These are phyloP conservation scores for Mycena maculata DNA, from an alignment of 768 basidiomycete species.

Conservation along the genomic window DNA sequence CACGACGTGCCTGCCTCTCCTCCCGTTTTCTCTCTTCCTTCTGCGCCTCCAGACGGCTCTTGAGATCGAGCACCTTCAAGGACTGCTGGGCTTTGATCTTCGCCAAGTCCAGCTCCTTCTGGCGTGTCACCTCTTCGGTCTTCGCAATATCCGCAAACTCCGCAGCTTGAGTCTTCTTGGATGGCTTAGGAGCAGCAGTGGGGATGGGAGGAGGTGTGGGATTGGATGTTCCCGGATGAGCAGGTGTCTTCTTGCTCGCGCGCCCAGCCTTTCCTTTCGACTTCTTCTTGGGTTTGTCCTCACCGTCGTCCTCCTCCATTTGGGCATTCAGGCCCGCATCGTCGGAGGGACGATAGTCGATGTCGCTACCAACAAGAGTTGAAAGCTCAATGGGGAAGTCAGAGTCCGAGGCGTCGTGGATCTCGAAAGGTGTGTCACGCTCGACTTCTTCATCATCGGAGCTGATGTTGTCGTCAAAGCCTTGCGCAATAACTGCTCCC, in stretches of 20 bases:
- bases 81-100: not conserved
- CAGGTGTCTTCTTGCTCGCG: not conserved
- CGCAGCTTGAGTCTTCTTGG: not conserved
- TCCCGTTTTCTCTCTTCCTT: conserved; percentile 13
- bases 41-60: not conserved
- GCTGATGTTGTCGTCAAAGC: too few relatives aligned
- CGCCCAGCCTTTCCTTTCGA: not conserved
- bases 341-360: not conserved
- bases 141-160: conserved; percentile 20
- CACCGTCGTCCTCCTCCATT: not conserved
- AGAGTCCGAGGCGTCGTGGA: not conserved
- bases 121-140: conserved; percentile 8
- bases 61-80: not conserved
- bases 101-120: conserved; percentile 19
- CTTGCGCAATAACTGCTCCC: too few relatives aligned
- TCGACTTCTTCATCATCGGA: too few relatives aligned
- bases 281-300: not conserved
- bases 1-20: too few relatives aligned
- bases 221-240: not conserved
- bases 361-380: not conserved
- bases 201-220: not conserved
- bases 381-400: not conserved
- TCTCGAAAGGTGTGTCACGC: too few relatives aligned
- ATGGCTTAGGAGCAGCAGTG: not conserved
- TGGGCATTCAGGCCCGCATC: not conserved